phyloP scores from a whole-genome alignment of 2,329 filamentous ascomycete species.

The Colletotrichum trifolii region DNA sequence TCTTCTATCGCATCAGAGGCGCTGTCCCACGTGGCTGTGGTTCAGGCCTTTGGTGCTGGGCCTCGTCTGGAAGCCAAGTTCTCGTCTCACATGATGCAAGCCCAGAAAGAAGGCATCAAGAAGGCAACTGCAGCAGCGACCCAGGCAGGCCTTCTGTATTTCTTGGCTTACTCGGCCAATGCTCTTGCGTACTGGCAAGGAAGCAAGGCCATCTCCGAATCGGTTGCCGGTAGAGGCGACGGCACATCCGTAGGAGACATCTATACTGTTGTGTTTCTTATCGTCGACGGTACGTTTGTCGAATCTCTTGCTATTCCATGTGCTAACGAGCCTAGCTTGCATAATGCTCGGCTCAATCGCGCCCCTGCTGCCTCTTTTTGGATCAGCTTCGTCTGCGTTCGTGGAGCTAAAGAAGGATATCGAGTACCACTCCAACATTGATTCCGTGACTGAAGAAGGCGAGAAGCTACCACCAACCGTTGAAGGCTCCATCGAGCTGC shows the following conservation, averaged over 20 bases:
- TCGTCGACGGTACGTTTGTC: slow-evolving; percentile 63
- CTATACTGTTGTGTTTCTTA: slow-evolving; percentile 73
- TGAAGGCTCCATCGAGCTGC: slow-evolving; percentile 58
- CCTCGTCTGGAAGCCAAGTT: slow-evolving; percentile 65
- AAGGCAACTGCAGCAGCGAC: slow-evolving; percentile 68
- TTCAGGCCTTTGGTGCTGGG: slow-evolving; percentile 67
- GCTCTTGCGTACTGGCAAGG: slow-evolving; percentile 77
- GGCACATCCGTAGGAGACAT: slow-evolving; percentile 58
- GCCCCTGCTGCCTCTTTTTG: slow-evolving; percentile 71
- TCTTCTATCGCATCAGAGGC: slow-evolving; percentile 67
- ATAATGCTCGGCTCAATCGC: slow-evolving; percentile 72
- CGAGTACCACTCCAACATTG: slow-evolving; percentile 59
- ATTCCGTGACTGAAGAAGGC: slow-evolving; percentile 50
- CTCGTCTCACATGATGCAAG: slow-evolving; percentile 59
- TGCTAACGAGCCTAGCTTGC: slow-evolving; percentile 54
- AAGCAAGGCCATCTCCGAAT: slow-evolving; percentile 60
- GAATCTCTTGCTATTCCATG: slow-evolving; percentile 42
- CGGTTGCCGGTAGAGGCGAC: slow-evolving; percentile 47
- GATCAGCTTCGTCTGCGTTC: slow-evolving; percentile 67
- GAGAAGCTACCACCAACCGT: slow-evolving; percentile 58
- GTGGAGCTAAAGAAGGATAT: slow-evolving; percentile 69
- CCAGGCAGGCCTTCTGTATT: slow-evolving; percentile 72
- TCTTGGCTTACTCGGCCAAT: slow-evolving; percentile 75
- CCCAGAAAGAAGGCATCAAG: slow-evolving; percentile 64
- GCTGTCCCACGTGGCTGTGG: slow-evolving; percentile 62